These are phyloP conservation scores for Candolleomyces efflorescens DNA, from an alignment of 768 basidiomycete species.

Conservation along the genomic window DNA sequence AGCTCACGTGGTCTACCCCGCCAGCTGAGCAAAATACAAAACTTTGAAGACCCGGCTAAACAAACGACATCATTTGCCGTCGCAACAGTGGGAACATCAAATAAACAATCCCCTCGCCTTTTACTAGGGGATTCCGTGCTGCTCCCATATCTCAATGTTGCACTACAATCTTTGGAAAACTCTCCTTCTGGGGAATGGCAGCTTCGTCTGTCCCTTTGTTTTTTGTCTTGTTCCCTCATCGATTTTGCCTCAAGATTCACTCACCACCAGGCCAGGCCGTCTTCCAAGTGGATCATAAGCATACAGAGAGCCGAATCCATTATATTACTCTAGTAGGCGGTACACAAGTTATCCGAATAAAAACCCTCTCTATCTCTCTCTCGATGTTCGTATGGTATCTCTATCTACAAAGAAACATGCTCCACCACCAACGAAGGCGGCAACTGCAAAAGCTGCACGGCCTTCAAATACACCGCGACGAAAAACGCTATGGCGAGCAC, in stretches of 20 bases:
- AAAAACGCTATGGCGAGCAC: neutral
- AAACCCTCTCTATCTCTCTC: neutral
- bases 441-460: neutral
- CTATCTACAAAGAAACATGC: neutral
- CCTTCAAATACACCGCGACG: constrained; percentile 1
- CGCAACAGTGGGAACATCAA: constrained; percentile 44
- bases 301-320: too few relatives aligned
- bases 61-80: neutral
- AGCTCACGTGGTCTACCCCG: constrained; percentile 30
- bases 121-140: constrained; percentile 54
- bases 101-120: constrained; percentile 53
- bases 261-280: too few relatives aligned
- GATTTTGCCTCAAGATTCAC: too few relatives aligned
- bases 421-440: neutral
- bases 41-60: constrained; percentile 1
- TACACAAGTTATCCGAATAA: neutral
- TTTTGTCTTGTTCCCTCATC: too few relatives aligned
- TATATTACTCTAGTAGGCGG: too few relatives aligned
- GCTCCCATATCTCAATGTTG: constrained; percentile 38
- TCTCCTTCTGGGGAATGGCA: constrained; percentile 23
- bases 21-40: constrained; percentile 37
- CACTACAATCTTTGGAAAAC: constrained; percentile 39
- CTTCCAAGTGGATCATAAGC: too few relatives aligned
- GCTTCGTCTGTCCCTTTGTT: too few relatives aligned
- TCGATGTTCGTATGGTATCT: neutral